phyloP scores from a whole-genome alignment of 2,329 filamentous ascomycete genomes.

The Cladosporium sp. region DNA sequence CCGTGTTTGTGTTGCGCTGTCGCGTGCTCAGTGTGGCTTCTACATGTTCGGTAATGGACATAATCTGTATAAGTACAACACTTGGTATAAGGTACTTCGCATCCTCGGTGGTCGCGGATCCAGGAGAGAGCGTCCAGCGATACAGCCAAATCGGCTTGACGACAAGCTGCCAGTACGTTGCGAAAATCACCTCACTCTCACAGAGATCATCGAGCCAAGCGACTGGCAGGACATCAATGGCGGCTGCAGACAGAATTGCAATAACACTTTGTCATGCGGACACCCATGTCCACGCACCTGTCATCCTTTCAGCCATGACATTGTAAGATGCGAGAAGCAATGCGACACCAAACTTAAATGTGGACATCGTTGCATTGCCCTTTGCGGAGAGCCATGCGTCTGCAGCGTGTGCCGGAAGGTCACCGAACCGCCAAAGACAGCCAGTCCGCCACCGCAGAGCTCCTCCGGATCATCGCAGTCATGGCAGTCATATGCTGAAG shows the following conservation, averaged over 20 bases:
- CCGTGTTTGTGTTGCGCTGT: constrained; percentile 59
- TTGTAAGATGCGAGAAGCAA: constrained; percentile 23
- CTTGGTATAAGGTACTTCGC: constrained; percentile 26
- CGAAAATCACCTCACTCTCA: constrained; percentile 23
- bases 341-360: constrained; percentile 36
- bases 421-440: not conserved
- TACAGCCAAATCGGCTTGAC: constrained; percentile 21
- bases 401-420: constrained; percentile 25
- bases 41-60: constrained; percentile 78
- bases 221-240: constrained; percentile 54
- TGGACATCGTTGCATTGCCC: constrained; percentile 34
- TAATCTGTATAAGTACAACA: constrained; percentile 35
- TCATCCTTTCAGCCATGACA: constrained; percentile 44
- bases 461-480: constrained; percentile 12
- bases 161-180: constrained; percentile 24
- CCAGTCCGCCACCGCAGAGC: not conserved
- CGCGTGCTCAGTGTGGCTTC: constrained; percentile 71
- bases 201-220: constrained; percentile 37
- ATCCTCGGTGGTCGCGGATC: constrained; percentile 24
- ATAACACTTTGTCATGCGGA: constrained; percentile 43
- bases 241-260: constrained; percentile 50
- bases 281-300: constrained; percentile 51
- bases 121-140: constrained; percentile 15
- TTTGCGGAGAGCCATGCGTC: constrained; percentile 31
- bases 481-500: constrained; percentile 19